Evolutionary conservation across 257 asterid genomes (phyloP).

Genomic region (Salvia hispanica): DNA sequence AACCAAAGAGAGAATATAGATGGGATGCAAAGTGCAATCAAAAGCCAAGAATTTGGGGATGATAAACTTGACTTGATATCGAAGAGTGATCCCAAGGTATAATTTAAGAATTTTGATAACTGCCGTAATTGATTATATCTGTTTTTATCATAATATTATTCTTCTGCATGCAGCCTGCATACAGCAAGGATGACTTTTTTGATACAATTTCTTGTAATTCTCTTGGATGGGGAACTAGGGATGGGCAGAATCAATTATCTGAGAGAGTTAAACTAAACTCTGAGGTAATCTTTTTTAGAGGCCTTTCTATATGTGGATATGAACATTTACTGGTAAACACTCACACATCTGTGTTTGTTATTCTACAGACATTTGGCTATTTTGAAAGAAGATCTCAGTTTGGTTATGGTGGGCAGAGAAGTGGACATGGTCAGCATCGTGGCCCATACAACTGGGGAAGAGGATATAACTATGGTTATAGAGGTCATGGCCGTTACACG

Average conservation of each 20-base stretch:
- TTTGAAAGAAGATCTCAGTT: conserved; percentile 49
- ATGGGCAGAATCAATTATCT: conserved; percentile 50
- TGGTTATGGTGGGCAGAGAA: conserved; percentile 46
- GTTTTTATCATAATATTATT: conserved; percentile 5
- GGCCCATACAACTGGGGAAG: conserved; percentile 56
- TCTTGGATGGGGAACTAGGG: conserved; percentile 53
- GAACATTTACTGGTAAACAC: background rate
- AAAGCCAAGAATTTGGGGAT: conserved; percentile 35
- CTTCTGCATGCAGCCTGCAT: conserved; percentile 65
- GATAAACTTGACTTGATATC: conserved; percentile 41
- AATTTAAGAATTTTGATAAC: conserved; percentile 19
- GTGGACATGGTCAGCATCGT: conserved; percentile 46
- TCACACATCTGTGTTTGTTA: conserved; percentile 7
- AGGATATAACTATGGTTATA: conserved; percentile 50
- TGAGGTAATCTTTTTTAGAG: conserved; percentile 46
- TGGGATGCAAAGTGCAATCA: conserved; percentile 36
- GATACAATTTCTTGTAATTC: conserved; percentile 70
- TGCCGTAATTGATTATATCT: conserved; percentile 1
- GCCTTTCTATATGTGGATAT: background rate
- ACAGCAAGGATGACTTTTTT: conserved; percentile 77
- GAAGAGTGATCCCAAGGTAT: conserved; percentile 53
- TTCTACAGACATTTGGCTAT: conserved; percentile 55
- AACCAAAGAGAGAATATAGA: conserved; percentile 45
- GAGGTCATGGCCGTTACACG: conserved; percentile 56
- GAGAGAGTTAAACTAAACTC: conserved; percentile 52